These are phyloP conservation scores for Hirschfeldia incana DNA, from an alignment of 345 rosid genomes.

Conservation along the genomic window DNA sequence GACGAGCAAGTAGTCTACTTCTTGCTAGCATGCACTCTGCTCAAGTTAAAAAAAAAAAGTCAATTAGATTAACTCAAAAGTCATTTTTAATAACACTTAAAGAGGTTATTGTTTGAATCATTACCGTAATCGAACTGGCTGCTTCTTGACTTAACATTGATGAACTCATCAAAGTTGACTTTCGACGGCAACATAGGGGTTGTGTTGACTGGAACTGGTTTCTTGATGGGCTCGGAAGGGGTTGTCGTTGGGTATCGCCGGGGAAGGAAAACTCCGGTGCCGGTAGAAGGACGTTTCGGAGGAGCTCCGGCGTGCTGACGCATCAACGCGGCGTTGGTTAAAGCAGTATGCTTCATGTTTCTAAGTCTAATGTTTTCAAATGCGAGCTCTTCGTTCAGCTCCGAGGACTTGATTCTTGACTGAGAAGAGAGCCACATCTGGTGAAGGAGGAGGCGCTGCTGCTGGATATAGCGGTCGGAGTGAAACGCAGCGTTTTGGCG, in stretches of 20 bases:
- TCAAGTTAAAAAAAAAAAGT: background rate
- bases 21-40: slow-evolving; percentile 32
- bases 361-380: background rate
- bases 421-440: slow-evolving; percentile 32
- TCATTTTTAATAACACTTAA: background rate
- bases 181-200: slow-evolving; percentile 7
- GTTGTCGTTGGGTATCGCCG: slow-evolving; percentile 24
- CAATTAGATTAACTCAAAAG: background rate
- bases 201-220: background rate
- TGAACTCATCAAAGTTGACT: slow-evolving; percentile 25
- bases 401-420: background rate
- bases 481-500: slow-evolving; percentile 31
- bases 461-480: slow-evolving; percentile 8
- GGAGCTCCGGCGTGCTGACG: slow-evolving; percentile 7
- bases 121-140: slow-evolving; percentile 33
- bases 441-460: slow-evolving; percentile 18
- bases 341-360: background rate
- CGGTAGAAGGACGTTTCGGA: slow-evolving; percentile 26
- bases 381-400: background rate
- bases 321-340: background rate
- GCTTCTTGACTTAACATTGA: background rate
- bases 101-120: no score
- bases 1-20: slow-evolving; percentile 25
- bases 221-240: background rate
- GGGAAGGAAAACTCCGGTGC: slow-evolving; percentile 43